These are phyloP conservation scores for Coemansia sp. DNA, from an alignment of 192 early-diverging fungal genomes.

Conservation along the genomic window DNA sequence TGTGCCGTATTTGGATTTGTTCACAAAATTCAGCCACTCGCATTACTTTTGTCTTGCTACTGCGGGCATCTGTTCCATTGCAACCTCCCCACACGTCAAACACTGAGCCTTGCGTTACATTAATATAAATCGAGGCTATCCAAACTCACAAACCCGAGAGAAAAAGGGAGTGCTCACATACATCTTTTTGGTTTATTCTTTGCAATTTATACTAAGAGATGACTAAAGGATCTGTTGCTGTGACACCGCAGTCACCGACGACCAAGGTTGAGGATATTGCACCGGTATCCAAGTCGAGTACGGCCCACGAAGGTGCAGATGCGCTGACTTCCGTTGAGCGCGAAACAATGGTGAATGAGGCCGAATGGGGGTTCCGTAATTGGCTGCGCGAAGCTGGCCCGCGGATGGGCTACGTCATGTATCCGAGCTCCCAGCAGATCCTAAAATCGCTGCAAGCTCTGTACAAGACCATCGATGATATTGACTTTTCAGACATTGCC, in stretches of 20 bases:
- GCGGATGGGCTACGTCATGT: slow-evolving; percentile 38
- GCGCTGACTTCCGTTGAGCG: slow-evolving; percentile 24
- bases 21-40: too few species aligned
- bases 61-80: too few species aligned
- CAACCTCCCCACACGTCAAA: too few species aligned
- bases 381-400: slow-evolving; percentile 32
- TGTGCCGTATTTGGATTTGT: too few species aligned
- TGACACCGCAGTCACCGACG: slow-evolving; percentile 22
- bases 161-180: neutral
- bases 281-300: neutral
- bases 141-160: too few species aligned
- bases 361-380: slow-evolving; percentile 42
- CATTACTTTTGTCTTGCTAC: too few species aligned
- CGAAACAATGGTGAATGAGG: slow-evolving; percentile 33
- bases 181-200: neutral
- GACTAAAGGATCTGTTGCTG: slow-evolving; percentile 2
- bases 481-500: slow-evolving; percentile 32
- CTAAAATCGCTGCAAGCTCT: slow-evolving; percentile 36
- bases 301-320: neutral
- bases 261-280: neutral
- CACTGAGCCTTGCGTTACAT: too few species aligned
- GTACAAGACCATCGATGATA: slow-evolving; percentile 17
- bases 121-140: too few species aligned
- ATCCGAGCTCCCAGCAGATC: slow-evolving; percentile 49
- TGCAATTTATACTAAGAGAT: neutral